Percentiles rank a stretch among this genome's conserved stretches.
phyloP scores from a whole-genome alignment of 2,329 filamentous ascomycete genomes.

The Neonectria ditissima region DNA sequence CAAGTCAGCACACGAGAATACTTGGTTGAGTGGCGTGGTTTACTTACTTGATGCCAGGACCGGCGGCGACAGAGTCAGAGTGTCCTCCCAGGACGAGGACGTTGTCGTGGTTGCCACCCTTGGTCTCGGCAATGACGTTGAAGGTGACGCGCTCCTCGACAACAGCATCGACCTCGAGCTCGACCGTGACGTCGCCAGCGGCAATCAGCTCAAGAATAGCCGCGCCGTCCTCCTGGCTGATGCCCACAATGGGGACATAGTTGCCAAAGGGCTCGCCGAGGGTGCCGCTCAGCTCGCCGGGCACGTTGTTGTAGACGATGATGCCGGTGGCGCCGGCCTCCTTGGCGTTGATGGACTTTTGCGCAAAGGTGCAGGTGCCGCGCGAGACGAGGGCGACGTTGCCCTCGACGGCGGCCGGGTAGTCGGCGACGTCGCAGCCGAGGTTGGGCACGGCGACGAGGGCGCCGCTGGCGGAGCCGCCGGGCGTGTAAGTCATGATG shows the following conservation, averaged over 20 bases:
- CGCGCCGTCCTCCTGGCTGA: slow-evolving; percentile 61
- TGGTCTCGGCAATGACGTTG: slow-evolving; percentile 64
- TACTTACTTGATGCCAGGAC: slow-evolving; percentile 68
- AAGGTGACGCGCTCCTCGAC: slow-evolving; percentile 61
- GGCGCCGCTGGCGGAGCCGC: slow-evolving; percentile 54
- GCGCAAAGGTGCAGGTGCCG: slow-evolving; percentile 68
- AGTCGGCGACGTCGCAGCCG: slow-evolving; percentile 67
- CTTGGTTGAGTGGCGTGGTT: background rate
- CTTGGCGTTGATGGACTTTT: slow-evolving; percentile 68
- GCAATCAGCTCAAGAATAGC: slow-evolving; percentile 47
- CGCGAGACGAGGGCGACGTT: slow-evolving; percentile 71
- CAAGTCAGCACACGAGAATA: background rate
- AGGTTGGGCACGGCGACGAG: slow-evolving; percentile 62
- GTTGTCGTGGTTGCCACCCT: slow-evolving; percentile 60
- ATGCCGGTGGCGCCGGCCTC: slow-evolving; percentile 67
- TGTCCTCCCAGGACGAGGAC: slow-evolving; percentile 62
- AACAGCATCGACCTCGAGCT: slow-evolving; percentile 59
- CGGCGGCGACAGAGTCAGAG: slow-evolving; percentile 61
- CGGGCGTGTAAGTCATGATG: slow-evolving; percentile 64
- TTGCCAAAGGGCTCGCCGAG: slow-evolving; percentile 60
- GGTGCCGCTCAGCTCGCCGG: slow-evolving; percentile 64
- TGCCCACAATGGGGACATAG: slow-evolving; percentile 65
- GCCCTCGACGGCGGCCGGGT: slow-evolving; percentile 62
- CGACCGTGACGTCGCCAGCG: slow-evolving; percentile 48
- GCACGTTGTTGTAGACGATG: slow-evolving; percentile 72